Conservation (phyloP, 1,139 yeast genomes). For the Eremothecium cymbalariae region DNA sequence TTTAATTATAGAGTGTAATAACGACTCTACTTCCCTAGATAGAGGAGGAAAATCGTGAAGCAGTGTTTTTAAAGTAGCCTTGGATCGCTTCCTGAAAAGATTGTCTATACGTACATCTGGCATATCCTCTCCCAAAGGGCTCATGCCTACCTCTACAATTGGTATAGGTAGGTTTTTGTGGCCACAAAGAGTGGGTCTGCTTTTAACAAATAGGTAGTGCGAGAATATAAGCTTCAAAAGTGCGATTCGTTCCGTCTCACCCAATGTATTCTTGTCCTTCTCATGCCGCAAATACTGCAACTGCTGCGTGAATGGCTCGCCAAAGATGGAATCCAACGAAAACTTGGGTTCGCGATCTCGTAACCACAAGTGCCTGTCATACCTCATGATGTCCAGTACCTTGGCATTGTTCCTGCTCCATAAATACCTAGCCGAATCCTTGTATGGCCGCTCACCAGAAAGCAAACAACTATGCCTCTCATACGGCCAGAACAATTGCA, state of each 20-base stretch:
- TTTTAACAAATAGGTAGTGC: conserved; percentile 18
- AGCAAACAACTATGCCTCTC: conserved; percentile 16
- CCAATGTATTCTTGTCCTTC: conserved; percentile 3
- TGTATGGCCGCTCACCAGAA: conserved; percentile 13
- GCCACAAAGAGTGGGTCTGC: conserved; percentile 14
- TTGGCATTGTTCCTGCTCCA: conserved; percentile 13
- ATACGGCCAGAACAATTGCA: conserved; percentile 19
- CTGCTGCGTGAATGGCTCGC: neutral
- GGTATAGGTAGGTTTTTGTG: conserved; percentile 16
- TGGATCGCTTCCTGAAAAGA: conserved; percentile 15
- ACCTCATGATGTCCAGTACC: conserved; percentile 11
- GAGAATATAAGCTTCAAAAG: conserved; percentile 13
- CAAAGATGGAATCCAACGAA: neutral
- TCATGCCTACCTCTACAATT: conserved; percentile 20
- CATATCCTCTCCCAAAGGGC: conserved; percentile 20
- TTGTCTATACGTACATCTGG: conserved; percentile 17
- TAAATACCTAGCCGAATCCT: conserved; percentile 11
- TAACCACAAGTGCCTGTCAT: conserved; percentile 13
- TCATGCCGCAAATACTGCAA: neutral
- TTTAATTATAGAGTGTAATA: conserved; percentile 13
- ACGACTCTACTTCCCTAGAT: conserved; percentile 11
- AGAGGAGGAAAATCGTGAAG: conserved; percentile 15
- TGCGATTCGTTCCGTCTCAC: conserved; percentile 10
- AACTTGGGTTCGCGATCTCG: conserved; percentile 1
- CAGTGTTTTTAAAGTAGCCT: conserved; percentile 11